Evolutionary conservation across 192 early-diverging fungal species (phyloP), one percentile per base, ranked within the genome.

Genomic region (Coemansia sp.): DNA sequence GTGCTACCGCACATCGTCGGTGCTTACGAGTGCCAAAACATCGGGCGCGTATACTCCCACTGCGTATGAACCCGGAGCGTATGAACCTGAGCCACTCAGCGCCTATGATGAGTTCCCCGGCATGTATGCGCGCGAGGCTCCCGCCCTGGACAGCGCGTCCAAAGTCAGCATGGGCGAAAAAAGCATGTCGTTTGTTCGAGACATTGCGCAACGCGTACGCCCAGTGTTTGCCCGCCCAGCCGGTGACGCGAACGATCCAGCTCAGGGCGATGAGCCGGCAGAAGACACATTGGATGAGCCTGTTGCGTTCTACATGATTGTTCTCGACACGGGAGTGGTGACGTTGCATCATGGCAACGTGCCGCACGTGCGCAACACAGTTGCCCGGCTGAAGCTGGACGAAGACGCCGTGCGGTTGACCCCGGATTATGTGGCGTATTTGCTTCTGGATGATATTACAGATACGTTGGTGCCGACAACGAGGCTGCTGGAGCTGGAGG

Each of bases 371-470:
- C 76, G 76, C 60, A 79, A 73, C 63, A 73, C 76, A 3, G 88
- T 95, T 2, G 86, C 86, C 6, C 92, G 76, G 39, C 67, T 79
- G 24, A 61, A 69, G 60, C 63, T 73, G 54, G 76, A 79, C 60
- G 70, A 69, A 57, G 67, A 73, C 17, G 17, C 43, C 2, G 47
- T 73, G 35, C 49, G 43, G n/a, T 41, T 79, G 60, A 69, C 67
- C 11, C 70, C 82, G 67, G 92, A 96, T 75, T 98, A 94, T 91
- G 89, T 97, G 59, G 90, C 90, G 65, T 98, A 98, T 66, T 91
- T 93, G 8, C 66, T 98, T 4, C 83, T 98, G 63, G 96, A 98
- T 73, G 94, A 95, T 62, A 92, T 98, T 60, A 94, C 92, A 0
- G 96, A 98, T 69, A 86, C 87, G 10, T 94, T 97, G 75, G 89